A percentile compares a stretch with the other conserved stretches of the same genome.
Evolutionary conservation across 2,329 filamentous ascomycete species (phyloP).

Genomic region (Fusarium udum): DNA sequence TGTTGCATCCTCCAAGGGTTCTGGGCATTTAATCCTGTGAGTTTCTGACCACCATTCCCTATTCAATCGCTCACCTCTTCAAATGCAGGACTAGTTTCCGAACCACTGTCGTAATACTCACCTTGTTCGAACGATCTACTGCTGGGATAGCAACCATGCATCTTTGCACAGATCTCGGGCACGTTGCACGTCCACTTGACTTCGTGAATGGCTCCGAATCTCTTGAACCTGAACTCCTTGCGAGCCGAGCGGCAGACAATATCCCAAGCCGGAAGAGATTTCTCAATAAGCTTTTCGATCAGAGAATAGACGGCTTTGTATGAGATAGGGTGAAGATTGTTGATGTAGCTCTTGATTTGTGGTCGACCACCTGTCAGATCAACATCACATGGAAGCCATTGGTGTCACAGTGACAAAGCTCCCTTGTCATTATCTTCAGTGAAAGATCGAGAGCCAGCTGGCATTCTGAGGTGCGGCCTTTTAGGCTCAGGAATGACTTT

Average conservation of each 20-base stretch:
- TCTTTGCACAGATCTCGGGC: conserved; percentile 23
- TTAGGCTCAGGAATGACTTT: neutral
- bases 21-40: conserved; percentile 15
- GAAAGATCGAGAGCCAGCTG: neutral
- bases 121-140: neutral
- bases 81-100: neutral
- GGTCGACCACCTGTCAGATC: neutral
- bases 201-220: neutral
- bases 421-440: neutral
- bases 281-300: conserved; percentile 53
- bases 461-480: neutral
- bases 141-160: neutral
- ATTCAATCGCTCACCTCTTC: neutral
- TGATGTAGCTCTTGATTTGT: conserved; percentile 60
- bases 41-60: neutral
- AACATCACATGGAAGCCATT: conserved; percentile 2
- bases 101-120: neutral
- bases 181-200: conserved; percentile 41
- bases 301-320: conserved; percentile 52
- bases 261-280: conserved; percentile 59
- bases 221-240: neutral
- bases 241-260: conserved; percentile 42
- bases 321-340: conserved; percentile 59
- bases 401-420: neutral
- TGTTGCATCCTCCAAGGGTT: neutral